Evolutionary conservation across 2,329 filamentous ascomycete species (phyloP).

Genomic region (Aspergillus pseudoviridinutans): DNA sequence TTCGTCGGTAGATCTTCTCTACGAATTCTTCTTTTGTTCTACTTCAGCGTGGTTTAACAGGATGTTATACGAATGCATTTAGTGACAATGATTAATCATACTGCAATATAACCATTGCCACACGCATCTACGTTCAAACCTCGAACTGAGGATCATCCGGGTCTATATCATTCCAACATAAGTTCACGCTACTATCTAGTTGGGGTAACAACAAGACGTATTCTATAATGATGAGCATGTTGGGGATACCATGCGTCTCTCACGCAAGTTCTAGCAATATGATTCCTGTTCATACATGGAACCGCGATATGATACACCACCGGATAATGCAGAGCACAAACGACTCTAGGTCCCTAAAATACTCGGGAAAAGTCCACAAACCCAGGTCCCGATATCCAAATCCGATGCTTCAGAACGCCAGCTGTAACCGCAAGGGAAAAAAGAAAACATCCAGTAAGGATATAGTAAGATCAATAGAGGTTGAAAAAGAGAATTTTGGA

Average conservation of each 20-base stretch:
- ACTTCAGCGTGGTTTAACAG: background rate
- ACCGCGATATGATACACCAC: constrained; percentile 11
- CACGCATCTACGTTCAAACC: too few species aligned
- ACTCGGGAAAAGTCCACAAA: constrained; percentile 16
- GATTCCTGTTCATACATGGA: constrained; percentile 14
- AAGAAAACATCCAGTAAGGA: constrained; percentile 14
- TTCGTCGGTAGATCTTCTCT: background rate
- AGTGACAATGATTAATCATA: background rate
- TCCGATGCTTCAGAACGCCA: constrained; percentile 35
- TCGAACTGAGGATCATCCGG: too few species aligned
- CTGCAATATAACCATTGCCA: too few species aligned
- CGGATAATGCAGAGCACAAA: constrained; percentile 11
- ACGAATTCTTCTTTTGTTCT: background rate
- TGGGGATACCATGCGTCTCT: constrained; percentile 5
- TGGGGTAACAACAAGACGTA: too few species aligned
- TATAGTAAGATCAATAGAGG: constrained; percentile 2
- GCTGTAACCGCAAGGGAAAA: constrained; percentile 14
- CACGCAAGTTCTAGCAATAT: constrained; percentile 17
- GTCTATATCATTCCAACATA: background rate
- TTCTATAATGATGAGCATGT: background rate
- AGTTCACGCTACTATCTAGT: background rate
- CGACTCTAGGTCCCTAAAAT: constrained; percentile 7
- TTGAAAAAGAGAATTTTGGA: constrained; percentile 13
- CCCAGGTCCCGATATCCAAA: constrained; percentile 29
- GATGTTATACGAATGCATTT: background rate